Base-by-base conservation (phyloP, 2,329 filamentous ascomycete species). In the Myriosclerotinia curreyana region DNA sequence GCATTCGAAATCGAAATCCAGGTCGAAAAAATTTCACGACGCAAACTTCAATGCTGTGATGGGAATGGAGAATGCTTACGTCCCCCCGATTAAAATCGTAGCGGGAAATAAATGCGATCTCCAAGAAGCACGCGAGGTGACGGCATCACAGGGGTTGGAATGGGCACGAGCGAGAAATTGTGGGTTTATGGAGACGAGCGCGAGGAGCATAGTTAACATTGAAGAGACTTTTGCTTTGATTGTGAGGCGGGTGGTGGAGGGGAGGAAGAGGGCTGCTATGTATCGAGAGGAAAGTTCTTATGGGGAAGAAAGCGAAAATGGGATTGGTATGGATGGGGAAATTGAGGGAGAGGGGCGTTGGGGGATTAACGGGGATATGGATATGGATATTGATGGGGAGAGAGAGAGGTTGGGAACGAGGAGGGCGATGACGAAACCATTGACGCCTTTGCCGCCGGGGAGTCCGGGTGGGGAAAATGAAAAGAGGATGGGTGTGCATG, bases 141-240 rank as follows among this genome's bases (percentile, higher is more conserved):
- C 84, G n/a, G 89, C 89, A 8, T 82, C 86, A 50, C 79, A 83
- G 64, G 91, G 91, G 0, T 79, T 94, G 51, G 89, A 92, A 70
- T 95, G 91, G 90, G 89, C 91, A 59, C 80, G 89, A 66, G 80
- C 79, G 66, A 81, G 84, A 62, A 86, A 86, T 51, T 94, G 90
- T 77, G 91, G 90, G 48, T 95, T 95, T 78, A 95, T 95, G 91
- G 91, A 95, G 83, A 95, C 91, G 67, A 92, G 88, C 72, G 91
- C 91, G 5, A 80, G 90, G 62, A 85, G 92, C 71, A 90, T 92
- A 80, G 91, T 95, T 69, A 95, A 95, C 75, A 91, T 95, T 67
- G 91, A 95, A 76, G 91, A 95, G 82, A 94, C 90, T 0, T 95
- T 95, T 80, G 90, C 89, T 44, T 81, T 87, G 48, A 84, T 88